Conservation (phyloP, 1,139 yeast genomes). For the Lodderomyces metapsilosis region DNA sequence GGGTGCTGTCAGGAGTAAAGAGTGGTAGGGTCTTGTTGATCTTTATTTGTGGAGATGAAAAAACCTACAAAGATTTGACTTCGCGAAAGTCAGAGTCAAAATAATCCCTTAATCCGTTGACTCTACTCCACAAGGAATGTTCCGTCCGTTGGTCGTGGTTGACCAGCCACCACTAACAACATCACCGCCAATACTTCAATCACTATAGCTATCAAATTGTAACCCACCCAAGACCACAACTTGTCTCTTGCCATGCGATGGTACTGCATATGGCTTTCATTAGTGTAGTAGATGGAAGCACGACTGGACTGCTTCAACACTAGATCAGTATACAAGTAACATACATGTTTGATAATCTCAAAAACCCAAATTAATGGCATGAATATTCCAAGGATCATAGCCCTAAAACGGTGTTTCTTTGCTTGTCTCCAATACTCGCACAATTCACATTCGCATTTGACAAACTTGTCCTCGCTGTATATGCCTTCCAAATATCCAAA, state of each 20-base stretch:
- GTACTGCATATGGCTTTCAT: constrained; percentile 5
- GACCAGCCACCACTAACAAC: not conserved
- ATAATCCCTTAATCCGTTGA: not conserved
- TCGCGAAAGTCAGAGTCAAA: not conserved
- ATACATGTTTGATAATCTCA: not conserved
- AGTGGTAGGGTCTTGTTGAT: too few species aligned
- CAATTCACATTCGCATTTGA: not conserved
- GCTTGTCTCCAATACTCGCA: constrained; percentile 12
- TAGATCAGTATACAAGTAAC: not conserved
- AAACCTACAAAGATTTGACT: not conserved
- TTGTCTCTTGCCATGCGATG: constrained; percentile 10
- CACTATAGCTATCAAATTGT: constrained; percentile 14
- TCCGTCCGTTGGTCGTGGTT: constrained; percentile 1
- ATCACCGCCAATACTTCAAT: constrained; percentile 10
- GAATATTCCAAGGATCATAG: constrained; percentile 19
- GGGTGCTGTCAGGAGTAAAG: too few species aligned
- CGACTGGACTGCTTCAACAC: not conserved
- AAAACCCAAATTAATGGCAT: constrained; percentile 25
- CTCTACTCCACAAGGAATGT: not conserved
- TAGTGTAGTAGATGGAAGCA: not conserved
- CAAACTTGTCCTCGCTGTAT: not conserved
- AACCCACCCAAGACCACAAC: constrained; percentile 13
- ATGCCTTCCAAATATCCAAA: not conserved
- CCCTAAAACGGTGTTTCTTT: constrained; percentile 3
- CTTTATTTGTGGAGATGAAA: constrained; percentile 1